Conservation (phyloP, 148 eudicot genomes). For the Rhododendron mucronatum region DNA sequence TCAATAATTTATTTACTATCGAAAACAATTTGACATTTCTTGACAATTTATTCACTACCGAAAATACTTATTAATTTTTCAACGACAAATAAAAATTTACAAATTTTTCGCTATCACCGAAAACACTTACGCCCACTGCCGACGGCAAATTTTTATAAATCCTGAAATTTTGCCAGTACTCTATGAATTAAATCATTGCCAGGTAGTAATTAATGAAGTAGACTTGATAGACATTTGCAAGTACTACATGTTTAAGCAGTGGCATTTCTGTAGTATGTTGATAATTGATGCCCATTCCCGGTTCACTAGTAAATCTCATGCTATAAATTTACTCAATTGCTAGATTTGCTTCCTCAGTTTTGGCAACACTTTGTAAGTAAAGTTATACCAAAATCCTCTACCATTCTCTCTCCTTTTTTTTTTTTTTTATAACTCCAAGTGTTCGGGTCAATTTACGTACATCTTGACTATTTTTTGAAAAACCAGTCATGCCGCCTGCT, state of each 20-base stretch:
- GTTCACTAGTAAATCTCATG: neutral
- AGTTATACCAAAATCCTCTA: neutral
- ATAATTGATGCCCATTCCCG: neutral
- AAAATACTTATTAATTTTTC: no score
- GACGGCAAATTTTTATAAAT: neutral
- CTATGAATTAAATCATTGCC: neutral
- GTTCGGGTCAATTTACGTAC: rapidly evolving
- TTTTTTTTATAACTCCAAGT: no score
- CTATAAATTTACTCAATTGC: slow-evolving; percentile 10
- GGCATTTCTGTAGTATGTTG: neutral
- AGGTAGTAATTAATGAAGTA: neutral
- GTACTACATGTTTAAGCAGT: neutral
- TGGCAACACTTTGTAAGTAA: neutral
- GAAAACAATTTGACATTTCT: no score
- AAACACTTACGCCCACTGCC: no score
- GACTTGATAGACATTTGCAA: neutral
- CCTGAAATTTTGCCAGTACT: neutral
- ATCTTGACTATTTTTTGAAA: no score
- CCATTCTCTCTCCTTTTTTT: neutral
- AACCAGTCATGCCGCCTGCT: no score
- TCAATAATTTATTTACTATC: no score
- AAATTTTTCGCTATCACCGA: no score
- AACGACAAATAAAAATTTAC: no score
- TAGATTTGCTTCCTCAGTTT: slow-evolving; percentile 1
- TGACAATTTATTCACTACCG: no score